Base-by-base conservation (phyloP, 768 basidiomycete genomes). In the Russula lepida region DNA sequence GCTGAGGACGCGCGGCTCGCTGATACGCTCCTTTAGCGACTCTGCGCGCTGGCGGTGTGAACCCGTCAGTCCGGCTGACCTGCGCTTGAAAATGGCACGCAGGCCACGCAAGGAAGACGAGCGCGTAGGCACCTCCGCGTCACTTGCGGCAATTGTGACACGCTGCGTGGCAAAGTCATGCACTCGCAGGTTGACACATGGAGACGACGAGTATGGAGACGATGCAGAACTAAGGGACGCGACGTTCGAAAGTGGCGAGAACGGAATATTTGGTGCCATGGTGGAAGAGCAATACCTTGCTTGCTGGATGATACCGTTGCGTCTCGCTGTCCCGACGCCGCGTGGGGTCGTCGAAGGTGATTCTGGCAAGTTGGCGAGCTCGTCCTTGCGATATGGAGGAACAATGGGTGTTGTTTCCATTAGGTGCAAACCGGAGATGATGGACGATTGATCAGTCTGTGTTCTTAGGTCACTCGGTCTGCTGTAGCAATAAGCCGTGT, bases 81-180 rank as follows among this genome's bases (percentile, higher is more conserved):
- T 62, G 9, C 61, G 61, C n/a, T 62, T 58, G 46, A 62, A 62
- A 9, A 62, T 62, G 6, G 61, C 56, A 17, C 61, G 50, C 23
- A 62, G 46, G 28, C 61, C 56, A 3, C 44, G 51, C 35, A 62
- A 11, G 28, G 61, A 62, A 35, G 61, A 33, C 19, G 56, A 54
- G 37, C 56, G 61, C 12, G 13, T 43, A 1, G 51, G 61, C 28
- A 17, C 21, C 13, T 5, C 35, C 2, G 5, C 7, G 28, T 33
- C 52, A 30, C 61, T 28, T 27, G 44, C 21, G 3, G 15, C 6
- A 15, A 15, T 33, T 8, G 6, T 19, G 8, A 13, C 9, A 4
- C 28, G 44, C 44, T 23, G 56, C 17, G 46, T 12, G 9, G 27
- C 25, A 19, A 21, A 17, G 1, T 54, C 61, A 6, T 32, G 35